These are phyloP conservation scores for Chlamydomonas reinhardtii DNA, from an alignment of 163 green algal genomes.

Conservation along the genomic window DNA sequence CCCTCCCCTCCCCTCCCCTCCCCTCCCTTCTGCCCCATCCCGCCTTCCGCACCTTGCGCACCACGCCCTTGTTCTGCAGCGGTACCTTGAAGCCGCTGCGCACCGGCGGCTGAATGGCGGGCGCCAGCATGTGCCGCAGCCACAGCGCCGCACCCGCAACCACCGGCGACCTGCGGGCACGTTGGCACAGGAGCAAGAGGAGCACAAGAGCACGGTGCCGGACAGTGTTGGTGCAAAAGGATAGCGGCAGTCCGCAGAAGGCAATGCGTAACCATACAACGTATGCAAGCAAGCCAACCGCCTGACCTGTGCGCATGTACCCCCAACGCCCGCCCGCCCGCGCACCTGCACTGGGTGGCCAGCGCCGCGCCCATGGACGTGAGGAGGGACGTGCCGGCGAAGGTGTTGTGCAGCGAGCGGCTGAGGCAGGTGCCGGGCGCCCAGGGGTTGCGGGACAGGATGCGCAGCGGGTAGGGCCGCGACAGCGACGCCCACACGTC, in stretches of 20 bases:
- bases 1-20: no score
- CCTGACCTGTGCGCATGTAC: neutral
- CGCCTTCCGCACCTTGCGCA: conserved; percentile 7
- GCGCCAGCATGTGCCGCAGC: conserved; percentile 32
- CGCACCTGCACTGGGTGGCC: conserved; percentile 9
- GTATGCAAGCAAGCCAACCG: neutral
- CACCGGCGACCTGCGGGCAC: conserved; percentile 2
- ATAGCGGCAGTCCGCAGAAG: no score
- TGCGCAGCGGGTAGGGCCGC: conserved; percentile 8
- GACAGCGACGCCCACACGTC: conserved; percentile 35
- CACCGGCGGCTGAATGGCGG: neutral
- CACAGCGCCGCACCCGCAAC: conserved; percentile 5
- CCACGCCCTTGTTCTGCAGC: neutral
- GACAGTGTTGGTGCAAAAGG: no score
- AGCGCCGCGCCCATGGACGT: conserved; percentile 1
- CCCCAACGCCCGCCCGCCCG: no score
- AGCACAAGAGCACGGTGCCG: neutral
- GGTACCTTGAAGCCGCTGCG: neutral
- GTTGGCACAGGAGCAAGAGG: no score
- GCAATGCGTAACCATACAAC: no score
- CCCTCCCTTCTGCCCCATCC: no score
- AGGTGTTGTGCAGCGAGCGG: neutral
- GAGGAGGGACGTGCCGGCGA: conserved; percentile 9
- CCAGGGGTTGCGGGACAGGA: conserved; percentile 5
- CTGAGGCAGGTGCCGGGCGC: conserved; percentile 35